A percentile compares a stretch with the other conserved stretches of the same genome.
Evolutionary conservation across 352 stramenopile genomes (phyloP).

Genomic region (Aphanomyces invadans): DNA sequence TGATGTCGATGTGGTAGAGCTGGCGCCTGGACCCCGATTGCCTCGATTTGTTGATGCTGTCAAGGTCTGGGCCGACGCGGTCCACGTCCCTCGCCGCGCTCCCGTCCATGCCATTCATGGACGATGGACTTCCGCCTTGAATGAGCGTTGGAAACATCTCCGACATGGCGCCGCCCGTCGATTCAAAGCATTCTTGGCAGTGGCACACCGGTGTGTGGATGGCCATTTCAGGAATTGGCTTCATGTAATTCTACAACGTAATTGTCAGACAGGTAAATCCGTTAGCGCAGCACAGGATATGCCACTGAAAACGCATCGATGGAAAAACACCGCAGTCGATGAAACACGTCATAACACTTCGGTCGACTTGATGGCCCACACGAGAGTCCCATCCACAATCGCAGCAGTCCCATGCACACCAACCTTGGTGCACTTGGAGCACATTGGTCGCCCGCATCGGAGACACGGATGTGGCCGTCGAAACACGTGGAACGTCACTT

Average conservation of each 20-base stretch:
- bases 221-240: constrained; percentile 73
- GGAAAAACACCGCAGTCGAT: too few species aligned
- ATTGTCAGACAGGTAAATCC: too few species aligned
- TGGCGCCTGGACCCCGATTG: neutral
- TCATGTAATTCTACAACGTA: constrained; percentile 28
- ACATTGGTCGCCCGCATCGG: constrained; percentile 80
- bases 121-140: neutral
- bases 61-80: constrained; percentile 10
- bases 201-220: constrained; percentile 71
- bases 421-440: constrained; percentile 60
- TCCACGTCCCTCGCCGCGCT: constrained; percentile 2
- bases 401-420: too few species aligned
- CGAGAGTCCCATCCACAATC: too few species aligned
- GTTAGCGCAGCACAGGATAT: too few species aligned
- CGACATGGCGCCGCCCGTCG: constrained; percentile 50
- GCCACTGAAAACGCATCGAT: too few species aligned
- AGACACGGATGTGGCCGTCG: constrained; percentile 76
- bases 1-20: constrained; percentile 2
- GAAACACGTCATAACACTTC: too few species aligned
- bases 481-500: constrained; percentile 74
- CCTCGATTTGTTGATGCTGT: constrained; percentile 6
- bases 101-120: neutral
- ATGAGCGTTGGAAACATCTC: constrained; percentile 27
- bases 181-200: constrained; percentile 67
- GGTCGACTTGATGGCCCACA: too few species aligned